These are phyloP conservation scores for Violaceomyces palustris DNA, from an alignment of 1,284 basidiomycete genomes.

Conservation along the genomic window DNA sequence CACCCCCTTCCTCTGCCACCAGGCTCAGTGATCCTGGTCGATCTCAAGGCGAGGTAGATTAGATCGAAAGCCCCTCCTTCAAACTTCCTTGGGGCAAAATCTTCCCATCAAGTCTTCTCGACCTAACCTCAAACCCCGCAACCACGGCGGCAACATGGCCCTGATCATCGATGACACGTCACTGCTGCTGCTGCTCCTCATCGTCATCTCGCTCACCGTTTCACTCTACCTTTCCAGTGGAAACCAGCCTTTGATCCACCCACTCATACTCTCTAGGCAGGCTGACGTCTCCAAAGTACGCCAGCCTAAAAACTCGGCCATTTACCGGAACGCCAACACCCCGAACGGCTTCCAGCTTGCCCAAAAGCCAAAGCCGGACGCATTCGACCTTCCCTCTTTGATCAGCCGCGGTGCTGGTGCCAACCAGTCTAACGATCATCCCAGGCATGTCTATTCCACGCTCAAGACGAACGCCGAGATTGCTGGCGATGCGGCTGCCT, in stretches of 20 bases:
- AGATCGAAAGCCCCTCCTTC: no score
- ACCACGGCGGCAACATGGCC: conserved; percentile 16
- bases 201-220: conserved; percentile 25
- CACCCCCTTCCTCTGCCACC: no score
- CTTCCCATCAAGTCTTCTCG: no score
- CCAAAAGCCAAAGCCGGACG: conserved; percentile 25
- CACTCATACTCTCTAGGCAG: conserved; percentile 46
- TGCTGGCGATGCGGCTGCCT: conserved; percentile 21
- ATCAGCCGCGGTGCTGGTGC: conserved; percentile 22
- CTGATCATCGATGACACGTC: conserved; percentile 45
- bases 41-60: no score
- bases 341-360: conserved; percentile 48
- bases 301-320: conserved; percentile 37
- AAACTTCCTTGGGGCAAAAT: no score
- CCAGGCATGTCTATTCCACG: conserved; percentile 20
- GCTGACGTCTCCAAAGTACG: conserved; percentile 45
- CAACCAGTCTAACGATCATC: conserved; percentile 5
- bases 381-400: conserved; percentile 32
- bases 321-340: conserved; percentile 50
- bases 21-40: no score
- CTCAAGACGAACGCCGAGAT: conserved; percentile 25
- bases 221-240: conserved; percentile 31
- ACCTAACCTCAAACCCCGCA: no score
- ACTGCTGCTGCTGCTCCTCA: conserved; percentile 29
- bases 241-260: conserved; percentile 47